Conservation (phyloP, 805 yeast genomes). For the Lipomyces kockii region DNA sequence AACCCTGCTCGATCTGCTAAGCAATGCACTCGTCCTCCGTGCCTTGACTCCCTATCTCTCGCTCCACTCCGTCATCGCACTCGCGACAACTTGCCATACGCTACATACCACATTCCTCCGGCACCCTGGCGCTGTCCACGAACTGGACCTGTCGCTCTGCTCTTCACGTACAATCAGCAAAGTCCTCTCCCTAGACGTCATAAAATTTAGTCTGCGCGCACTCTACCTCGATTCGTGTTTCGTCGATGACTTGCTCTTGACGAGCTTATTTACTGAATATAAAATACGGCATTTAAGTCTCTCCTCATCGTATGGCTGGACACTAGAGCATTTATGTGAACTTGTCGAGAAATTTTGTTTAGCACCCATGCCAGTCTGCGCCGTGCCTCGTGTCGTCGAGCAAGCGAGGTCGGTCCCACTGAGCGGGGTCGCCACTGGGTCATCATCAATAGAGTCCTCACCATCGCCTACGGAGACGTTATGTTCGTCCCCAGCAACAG, state of each 20-base stretch:
- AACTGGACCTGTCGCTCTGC: slow-evolving; percentile 25
- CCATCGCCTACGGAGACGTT: slow-evolving; percentile 7
- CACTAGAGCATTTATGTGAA: slow-evolving; percentile 21
- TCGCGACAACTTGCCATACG: slow-evolving; percentile 20
- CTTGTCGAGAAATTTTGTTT: slow-evolving; percentile 24
- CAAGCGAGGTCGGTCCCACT: not conserved
- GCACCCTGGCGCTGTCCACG: slow-evolving; percentile 28
- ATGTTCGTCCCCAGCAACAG: slow-evolving; percentile 15
- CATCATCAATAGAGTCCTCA: not conserved
- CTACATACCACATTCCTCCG: slow-evolving; percentile 7
- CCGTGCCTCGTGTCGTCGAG: slow-evolving; percentile 14
- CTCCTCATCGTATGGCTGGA: slow-evolving; percentile 32
- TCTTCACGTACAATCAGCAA: slow-evolving; percentile 14
- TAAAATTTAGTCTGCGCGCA: slow-evolving; percentile 66
- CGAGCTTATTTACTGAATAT: slow-evolving; percentile 27
- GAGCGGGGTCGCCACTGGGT: slow-evolving; percentile 1
- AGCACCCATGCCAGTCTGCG: slow-evolving; percentile 18
- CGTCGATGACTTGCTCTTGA: slow-evolving; percentile 30
- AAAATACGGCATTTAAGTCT: slow-evolving; percentile 25
- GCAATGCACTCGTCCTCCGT: slow-evolving; percentile 30
- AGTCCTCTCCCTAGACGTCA: slow-evolving; percentile 57
- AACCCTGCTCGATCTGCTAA: slow-evolving; percentile 11
- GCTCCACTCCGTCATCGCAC: slow-evolving; percentile 17
- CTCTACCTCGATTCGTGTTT: slow-evolving; percentile 29
- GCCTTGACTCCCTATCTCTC: slow-evolving; percentile 30